These are phyloP conservation scores for Tetradesmus obliquus DNA, from an alignment of 139 green algal genomes.

Conservation along the genomic window DNA sequence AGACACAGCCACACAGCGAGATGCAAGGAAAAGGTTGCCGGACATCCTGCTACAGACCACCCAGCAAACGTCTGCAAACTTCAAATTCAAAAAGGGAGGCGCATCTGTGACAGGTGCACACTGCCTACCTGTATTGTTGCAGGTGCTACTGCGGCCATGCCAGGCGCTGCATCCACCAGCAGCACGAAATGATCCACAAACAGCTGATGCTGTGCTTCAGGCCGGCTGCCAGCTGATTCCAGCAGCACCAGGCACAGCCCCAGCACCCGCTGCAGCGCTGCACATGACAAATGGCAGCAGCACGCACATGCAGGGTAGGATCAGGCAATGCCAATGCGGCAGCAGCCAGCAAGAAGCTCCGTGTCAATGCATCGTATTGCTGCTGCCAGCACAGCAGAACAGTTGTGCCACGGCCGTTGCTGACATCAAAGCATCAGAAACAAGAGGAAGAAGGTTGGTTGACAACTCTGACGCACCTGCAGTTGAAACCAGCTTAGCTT, in stretches of 20 bases:
- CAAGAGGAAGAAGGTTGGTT: no score
- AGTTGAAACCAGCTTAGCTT: not conserved
- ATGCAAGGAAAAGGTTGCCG: not conserved
- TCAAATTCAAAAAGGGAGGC: no score
- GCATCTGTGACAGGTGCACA: not conserved
- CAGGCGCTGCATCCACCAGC: slow-evolving; percentile 49
- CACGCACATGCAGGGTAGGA: not conserved
- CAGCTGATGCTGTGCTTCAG: slow-evolving; percentile 36
- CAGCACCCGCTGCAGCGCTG: slow-evolving; percentile 47
- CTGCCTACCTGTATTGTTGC: slow-evolving; percentile 40
- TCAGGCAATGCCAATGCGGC: not conserved
- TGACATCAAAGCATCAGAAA: no score
- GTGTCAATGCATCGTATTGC: not conserved
- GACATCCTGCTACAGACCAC: no score
- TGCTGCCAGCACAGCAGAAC: not conserved
- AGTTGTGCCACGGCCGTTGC: no score
- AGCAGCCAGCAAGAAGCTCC: not conserved
- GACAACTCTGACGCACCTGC: not conserved
- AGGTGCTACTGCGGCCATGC: slow-evolving; percentile 35
- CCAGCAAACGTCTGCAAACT: no score
- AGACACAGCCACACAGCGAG: not conserved
- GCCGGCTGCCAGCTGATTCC: slow-evolving; percentile 24
- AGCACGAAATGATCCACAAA: slow-evolving; percentile 41
- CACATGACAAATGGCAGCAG: not conserved
- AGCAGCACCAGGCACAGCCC: slow-evolving; percentile 41